phyloP scores from a whole-genome alignment of 2,329 filamentous ascomycete species.

The Neurospora sp. region DNA sequence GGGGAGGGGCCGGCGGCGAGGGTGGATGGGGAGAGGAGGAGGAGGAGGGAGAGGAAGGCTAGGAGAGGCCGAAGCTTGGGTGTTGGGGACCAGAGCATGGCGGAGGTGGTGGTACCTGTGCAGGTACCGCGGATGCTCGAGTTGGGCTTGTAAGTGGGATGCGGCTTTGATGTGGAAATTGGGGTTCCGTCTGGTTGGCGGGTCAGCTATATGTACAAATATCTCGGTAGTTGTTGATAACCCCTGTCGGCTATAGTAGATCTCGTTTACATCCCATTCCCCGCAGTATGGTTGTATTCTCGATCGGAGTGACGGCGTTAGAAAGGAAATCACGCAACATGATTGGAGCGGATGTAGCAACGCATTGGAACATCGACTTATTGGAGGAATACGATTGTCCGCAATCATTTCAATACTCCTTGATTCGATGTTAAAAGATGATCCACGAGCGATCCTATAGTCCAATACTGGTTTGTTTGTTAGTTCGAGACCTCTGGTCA shows the following conservation, averaged over 20 bases:
- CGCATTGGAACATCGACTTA: no score
- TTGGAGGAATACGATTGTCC: no score
- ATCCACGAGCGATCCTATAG: no score
- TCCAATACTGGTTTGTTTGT: no score
- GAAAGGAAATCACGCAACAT: background rate
- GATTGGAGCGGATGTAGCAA: background rate
- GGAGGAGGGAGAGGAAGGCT: background rate
- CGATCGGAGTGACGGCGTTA: background rate
- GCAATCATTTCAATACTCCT: no score
- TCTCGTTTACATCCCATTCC: background rate
- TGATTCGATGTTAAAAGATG: no score
- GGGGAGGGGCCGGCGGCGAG: slow-evolving; percentile 7
- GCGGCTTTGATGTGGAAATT: background rate
- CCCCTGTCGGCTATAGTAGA: background rate
- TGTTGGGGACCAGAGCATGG: background rate
- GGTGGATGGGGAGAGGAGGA: background rate
- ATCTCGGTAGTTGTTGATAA: background rate
- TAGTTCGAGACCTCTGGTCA: no score
- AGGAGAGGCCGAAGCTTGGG: background rate
- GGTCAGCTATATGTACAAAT: background rate
- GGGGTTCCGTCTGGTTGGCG: background rate
- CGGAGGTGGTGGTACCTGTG: fast-evolving
- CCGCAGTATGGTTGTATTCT: background rate
- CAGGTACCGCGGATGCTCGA: background rate
- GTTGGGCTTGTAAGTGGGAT: background rate